These are phyloP conservation scores for Dendryphion nanum DNA, from an alignment of 2,329 filamentous ascomycete species.

Conservation along the genomic window DNA sequence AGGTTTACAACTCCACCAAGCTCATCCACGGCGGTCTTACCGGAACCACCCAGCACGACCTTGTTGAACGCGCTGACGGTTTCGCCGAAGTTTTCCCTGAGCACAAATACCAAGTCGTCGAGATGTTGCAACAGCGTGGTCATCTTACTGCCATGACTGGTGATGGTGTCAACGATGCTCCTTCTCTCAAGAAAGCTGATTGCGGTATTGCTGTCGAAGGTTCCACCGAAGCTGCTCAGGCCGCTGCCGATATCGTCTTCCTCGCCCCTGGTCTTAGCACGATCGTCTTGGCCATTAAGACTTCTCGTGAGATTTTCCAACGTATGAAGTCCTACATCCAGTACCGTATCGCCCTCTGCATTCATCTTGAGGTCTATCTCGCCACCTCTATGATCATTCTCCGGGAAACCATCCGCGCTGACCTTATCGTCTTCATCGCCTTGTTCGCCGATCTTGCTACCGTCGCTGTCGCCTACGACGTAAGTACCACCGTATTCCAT, in stretches of 20 bases:
- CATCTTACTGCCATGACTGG: conserved; percentile 75
- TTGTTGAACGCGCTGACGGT: conserved; percentile 72
- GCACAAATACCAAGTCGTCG: conserved; percentile 75
- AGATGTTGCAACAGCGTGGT: conserved; percentile 72
- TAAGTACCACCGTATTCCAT: conserved; percentile 4
- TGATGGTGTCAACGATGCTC: conserved; percentile 73
- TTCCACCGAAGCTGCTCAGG: conserved; percentile 69
- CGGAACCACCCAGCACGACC: conserved; percentile 71
- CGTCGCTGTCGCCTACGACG: conserved; percentile 73
- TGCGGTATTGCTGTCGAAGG: conserved; percentile 74
- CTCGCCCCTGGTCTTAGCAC: conserved; percentile 69
- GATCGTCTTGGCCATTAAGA: conserved; percentile 72
- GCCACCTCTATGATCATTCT: conserved; percentile 77
- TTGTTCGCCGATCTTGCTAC: conserved; percentile 78
- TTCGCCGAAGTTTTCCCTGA: conserved; percentile 74
- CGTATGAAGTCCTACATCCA: conserved; percentile 77
- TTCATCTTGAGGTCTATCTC: conserved; percentile 74
- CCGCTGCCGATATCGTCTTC: conserved; percentile 73
- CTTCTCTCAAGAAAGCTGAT: conserved; percentile 71
- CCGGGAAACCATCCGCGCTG: conserved; percentile 70
- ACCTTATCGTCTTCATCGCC: conserved; percentile 76
- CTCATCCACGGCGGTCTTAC: conserved; percentile 73
- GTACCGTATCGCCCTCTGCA: conserved; percentile 73
- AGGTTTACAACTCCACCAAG: conserved; percentile 78
- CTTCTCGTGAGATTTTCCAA: conserved; percentile 72